Base-by-base conservation (phyloP, 1,284 basidiomycete species). In the Pterulicium gracile region DNA sequence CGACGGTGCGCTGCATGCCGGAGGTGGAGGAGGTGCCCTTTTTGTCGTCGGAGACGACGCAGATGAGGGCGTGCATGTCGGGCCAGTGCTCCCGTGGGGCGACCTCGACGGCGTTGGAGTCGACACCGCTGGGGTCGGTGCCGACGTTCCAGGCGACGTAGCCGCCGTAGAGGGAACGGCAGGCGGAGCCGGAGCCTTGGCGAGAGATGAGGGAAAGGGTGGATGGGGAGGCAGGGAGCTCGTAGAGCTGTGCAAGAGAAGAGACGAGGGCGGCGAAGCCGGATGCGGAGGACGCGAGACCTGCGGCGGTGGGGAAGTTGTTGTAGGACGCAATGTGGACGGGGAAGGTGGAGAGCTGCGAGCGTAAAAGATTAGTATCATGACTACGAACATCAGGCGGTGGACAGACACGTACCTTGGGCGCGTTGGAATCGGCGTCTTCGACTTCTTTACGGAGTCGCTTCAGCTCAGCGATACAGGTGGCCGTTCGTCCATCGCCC, bases 261-360 rank as follows among this genome's bases (percentile, higher is more conserved):
- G 85, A 76, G 43, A 93, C 88, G 35, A 99, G 82, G 0, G 95
- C 96, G 1, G 96, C 95, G 54, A 98, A 95, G 12, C 95, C 95
- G 0, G 94, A 92, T 0, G 96, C 95, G 22, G 93, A 97, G 0
- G 95, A 98, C 0, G 96, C 95, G 32, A 99, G 82, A 10, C 95
- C 96, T 0, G 95, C 96, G 4, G 96, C 96, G 3, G 95, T 98
- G 19, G 95, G 95, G 73, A 99, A 98, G 73, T 98, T 98, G 78
- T 99, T 99, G 69, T 83, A 85, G 7, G 94, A 98, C 50, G 81
- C 81, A 53, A 99, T 93, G 66, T 90, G 89, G 2, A 96, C 77
- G 22, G 74, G 68, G 63, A 71, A 85, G 14, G 72, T 60, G 0
- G 92, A 86, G 45, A 95, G 66, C 84, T 92, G 51, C 32, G 17